Evolutionary conservation across 805 yeast species (phyloP).

Genomic region (Saturnispora hagleri): DNA sequence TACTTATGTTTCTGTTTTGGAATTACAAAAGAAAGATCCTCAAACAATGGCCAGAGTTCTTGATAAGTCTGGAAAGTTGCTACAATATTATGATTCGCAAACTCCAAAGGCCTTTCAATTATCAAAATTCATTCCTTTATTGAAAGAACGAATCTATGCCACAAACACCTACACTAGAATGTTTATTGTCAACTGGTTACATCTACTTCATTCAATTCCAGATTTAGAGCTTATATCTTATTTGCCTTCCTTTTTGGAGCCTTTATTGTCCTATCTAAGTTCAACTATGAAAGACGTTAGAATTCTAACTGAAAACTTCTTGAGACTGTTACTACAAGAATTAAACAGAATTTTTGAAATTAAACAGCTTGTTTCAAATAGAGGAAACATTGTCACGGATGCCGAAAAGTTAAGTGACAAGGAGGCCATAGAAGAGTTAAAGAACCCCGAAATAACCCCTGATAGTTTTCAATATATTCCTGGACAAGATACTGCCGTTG

Average conservation of each 20-base stretch:
- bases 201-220: constrained; percentile 86
- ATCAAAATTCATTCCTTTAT: constrained; percentile 81
- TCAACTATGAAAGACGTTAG: constrained; percentile 83
- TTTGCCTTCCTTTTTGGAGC: constrained; percentile 83
- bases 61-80: constrained; percentile 45
- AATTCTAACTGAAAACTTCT: constrained; percentile 69
- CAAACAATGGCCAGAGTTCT: constrained; percentile 36
- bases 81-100: constrained; percentile 53
- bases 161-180: constrained; percentile 88
- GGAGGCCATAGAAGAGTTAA: not conserved
- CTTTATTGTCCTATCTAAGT: constrained; percentile 67
- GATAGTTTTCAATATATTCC: constrained; percentile 54
- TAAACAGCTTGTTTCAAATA: constrained; percentile 38
- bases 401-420: not conserved
- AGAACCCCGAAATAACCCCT: not conserved
- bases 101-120: constrained; percentile 65
- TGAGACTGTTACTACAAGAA: constrained; percentile 71
- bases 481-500: constrained; percentile 76
- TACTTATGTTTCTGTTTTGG: constrained; percentile 65
- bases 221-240: constrained; percentile 81
- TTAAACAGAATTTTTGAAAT: constrained; percentile 69
- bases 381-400: constrained; percentile 13
- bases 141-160: constrained; percentile 84
- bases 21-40: constrained; percentile 27
- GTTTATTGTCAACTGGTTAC: constrained; percentile 89